phyloP scores from a whole-genome alignment of 805 yeast genomes.

The Candida insectalens region DNA sequence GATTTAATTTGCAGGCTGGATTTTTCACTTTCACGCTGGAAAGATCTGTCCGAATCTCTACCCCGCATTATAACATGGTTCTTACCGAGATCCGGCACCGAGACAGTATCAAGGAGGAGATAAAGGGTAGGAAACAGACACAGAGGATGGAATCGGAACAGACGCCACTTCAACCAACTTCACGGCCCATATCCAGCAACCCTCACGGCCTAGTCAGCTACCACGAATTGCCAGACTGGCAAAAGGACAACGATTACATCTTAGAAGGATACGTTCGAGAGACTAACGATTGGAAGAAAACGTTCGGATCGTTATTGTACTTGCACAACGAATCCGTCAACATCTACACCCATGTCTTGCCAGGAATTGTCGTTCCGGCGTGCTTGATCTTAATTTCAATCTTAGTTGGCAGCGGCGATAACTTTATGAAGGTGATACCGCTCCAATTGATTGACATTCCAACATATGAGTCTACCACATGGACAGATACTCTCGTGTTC shows the following conservation, averaged over 20 bases:
- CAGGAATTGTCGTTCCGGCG: constrained; percentile 27
- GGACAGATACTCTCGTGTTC: constrained; percentile 31
- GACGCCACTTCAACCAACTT: too few species aligned
- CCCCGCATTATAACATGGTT: too few species aligned
- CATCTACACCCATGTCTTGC: constrained; percentile 41
- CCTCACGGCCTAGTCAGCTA: constrained; percentile 11
- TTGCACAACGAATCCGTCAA: constrained; percentile 46
- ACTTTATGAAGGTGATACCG: constrained; percentile 15
- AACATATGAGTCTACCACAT: constrained; percentile 15
- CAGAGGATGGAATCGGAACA: too few species aligned
- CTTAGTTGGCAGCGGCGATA: constrained; percentile 5
- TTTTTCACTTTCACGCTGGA: too few species aligned
- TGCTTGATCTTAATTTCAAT: constrained; percentile 15
- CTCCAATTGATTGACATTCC: constrained; percentile 17
- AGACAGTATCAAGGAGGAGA: too few species aligned
- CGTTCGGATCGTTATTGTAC: constrained; percentile 33
- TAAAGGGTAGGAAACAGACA: too few species aligned
- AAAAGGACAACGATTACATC: constrained; percentile 45
- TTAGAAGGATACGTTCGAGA: constrained; percentile 39
- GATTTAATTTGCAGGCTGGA: too few species aligned
- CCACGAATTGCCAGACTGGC: constrained; percentile 45
- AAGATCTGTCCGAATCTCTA: too few species aligned
- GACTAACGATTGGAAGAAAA: constrained; percentile 30
- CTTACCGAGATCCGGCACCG: too few species aligned
- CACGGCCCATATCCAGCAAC: neutral